Conservation (phyloP, 192 early-diverging fungal species). For the Lobosporangium transversale region DNA sequence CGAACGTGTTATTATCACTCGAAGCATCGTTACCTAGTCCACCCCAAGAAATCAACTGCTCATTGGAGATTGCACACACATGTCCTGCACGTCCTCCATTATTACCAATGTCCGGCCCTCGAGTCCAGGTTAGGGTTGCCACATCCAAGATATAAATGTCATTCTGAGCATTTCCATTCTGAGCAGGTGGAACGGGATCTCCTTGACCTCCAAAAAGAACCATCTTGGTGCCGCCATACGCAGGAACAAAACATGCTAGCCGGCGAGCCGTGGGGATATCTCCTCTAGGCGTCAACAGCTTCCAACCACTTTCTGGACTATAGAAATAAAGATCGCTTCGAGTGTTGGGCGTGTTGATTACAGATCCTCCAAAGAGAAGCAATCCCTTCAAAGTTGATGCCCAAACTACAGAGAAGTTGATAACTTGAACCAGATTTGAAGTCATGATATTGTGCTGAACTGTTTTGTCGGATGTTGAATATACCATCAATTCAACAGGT, state of each 20-base stretch:
- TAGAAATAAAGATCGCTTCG: constrained; percentile 1
- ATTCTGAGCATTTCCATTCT: background rate
- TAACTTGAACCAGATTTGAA: background rate
- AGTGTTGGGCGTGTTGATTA: background rate
- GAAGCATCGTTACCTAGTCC: background rate
- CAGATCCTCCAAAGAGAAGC: constrained; percentile 15
- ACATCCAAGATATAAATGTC: constrained; percentile 24
- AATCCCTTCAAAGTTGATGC: background rate
- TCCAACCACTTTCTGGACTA: background rate
- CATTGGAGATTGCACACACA: constrained; percentile 20
- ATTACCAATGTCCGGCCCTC: background rate
- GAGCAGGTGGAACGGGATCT: too few relatives aligned
- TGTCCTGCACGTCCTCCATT: background rate
- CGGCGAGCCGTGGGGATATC: constrained; percentile 13
- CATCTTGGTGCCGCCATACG: constrained; percentile 21
- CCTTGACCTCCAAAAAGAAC: constrained; percentile 34
- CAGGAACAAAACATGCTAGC: constrained; percentile 14
- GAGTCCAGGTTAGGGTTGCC: constrained; percentile 1
- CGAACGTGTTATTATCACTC: constrained; percentile 1
- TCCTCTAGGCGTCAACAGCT: background rate
- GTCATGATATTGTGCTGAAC: background rate
- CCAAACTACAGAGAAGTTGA: constrained; percentile 6
- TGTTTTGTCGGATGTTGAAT: background rate
- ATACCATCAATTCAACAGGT: too few relatives aligned
- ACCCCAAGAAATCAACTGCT: constrained; percentile 13